Conservation (phyloP, 1,139 yeast species). For the Yamadazyma songkhlaensis region DNA sequence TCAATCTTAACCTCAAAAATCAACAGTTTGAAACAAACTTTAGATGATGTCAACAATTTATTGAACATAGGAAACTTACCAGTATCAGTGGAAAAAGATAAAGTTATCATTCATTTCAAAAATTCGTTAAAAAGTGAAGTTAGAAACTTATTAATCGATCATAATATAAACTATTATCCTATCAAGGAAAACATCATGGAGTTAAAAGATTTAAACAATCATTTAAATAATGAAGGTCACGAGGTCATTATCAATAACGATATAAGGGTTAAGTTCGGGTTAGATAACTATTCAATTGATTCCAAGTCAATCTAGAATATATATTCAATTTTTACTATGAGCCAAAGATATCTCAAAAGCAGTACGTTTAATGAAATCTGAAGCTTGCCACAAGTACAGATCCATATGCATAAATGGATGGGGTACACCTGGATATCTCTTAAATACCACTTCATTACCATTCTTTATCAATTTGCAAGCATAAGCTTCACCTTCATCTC, state of each 20-base stretch:
- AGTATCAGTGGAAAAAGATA: not conserved
- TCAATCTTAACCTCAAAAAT: conserved; percentile 3
- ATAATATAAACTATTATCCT: conserved; percentile 7
- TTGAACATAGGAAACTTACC: conserved; percentile 13
- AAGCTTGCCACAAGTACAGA: conserved; percentile 33
- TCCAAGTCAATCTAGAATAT: conserved; percentile 2
- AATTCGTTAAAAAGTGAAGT: conserved; percentile 10
- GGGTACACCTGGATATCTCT: conserved; percentile 43
- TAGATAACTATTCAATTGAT: conserved; percentile 7
- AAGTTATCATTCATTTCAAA: conserved; percentile 8
- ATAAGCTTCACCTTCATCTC: conserved; percentile 44
- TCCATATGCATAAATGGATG: conserved; percentile 52
- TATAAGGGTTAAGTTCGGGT: conserved; percentile 4
- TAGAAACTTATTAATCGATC: conserved; percentile 8
- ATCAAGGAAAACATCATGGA: conserved; percentile 3
- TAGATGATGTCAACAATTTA: conserved; percentile 4
- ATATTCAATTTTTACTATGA: conserved; percentile 9
- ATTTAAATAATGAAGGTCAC: not conserved
- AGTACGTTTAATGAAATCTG: conserved; percentile 17
- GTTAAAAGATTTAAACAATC: conserved; percentile 3
- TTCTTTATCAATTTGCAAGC: conserved; percentile 33
- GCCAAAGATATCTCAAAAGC: conserved; percentile 17
- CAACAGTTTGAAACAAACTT: conserved; percentile 1
- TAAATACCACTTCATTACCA: conserved; percentile 35
- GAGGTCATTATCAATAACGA: not conserved